Conservation (phyloP, 768 basidiomycete species). For the Kwoniella dendrophila region DNA sequence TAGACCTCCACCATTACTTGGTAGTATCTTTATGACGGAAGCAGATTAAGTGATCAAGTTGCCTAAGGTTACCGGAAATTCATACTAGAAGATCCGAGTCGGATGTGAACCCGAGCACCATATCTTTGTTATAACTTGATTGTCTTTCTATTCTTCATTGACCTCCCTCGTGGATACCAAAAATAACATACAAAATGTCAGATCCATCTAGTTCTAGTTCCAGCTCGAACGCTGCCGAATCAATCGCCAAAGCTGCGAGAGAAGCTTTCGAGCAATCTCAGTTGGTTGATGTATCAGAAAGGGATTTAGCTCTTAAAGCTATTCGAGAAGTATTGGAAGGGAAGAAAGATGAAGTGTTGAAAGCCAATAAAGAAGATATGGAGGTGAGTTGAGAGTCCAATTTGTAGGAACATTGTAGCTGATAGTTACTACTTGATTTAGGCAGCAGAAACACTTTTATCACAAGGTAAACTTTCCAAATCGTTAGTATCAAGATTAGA, state of each 20-base stretch:
- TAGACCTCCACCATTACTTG: neutral
- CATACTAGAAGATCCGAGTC: too few species aligned
- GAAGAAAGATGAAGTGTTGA: constrained; percentile 70
- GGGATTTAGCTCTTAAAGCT: constrained; percentile 70
- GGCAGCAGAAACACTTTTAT: constrained; percentile 77
- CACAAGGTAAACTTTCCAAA: constrained; percentile 77
- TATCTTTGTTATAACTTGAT: neutral
- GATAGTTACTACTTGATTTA: constrained; percentile 51
- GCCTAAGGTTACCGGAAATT: too few species aligned
- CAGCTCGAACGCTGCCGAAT: constrained; percentile 48
- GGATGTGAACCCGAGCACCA: neutral
- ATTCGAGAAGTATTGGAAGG: constrained; percentile 70
- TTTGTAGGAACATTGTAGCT: neutral
- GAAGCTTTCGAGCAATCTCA: constrained; percentile 84
- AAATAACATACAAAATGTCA: constrained; percentile 8
- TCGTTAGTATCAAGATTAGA: constrained; percentile 86
- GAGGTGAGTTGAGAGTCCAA: constrained; percentile 62
- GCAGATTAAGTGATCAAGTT: neutral
- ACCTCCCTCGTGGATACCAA: neutral
- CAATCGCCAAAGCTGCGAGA: constrained; percentile 78
- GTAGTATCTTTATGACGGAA: too few species aligned
- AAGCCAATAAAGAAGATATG: constrained; percentile 80
- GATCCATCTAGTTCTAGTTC: constrained; percentile 21
- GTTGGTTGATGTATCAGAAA: constrained; percentile 68
- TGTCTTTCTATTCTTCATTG: too few species aligned